Evolutionary conservation across 2,329 filamentous ascomycete genomes (phyloP).

Genomic region (Ophiobolus disseminans): DNA sequence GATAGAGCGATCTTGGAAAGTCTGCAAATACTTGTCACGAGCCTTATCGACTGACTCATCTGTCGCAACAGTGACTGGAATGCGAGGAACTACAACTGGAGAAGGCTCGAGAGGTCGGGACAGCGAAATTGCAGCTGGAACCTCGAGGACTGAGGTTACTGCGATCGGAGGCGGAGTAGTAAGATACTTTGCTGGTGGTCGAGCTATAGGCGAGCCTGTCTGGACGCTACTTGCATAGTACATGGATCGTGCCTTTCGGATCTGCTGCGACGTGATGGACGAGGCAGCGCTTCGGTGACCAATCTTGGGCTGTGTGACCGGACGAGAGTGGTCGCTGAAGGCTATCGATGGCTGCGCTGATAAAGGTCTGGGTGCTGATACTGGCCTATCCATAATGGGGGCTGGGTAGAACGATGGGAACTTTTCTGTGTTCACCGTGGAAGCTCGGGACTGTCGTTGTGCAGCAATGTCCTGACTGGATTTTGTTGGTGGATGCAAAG

Average conservation of each 20-base stretch:
- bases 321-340: constrained; percentile 33
- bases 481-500: constrained; percentile 24
- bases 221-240: constrained; percentile 49
- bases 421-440: constrained; percentile 25
- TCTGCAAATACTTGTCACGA: constrained; percentile 51
- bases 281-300: constrained; percentile 32
- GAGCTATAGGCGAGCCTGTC: constrained; percentile 46
- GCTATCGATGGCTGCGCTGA: constrained; percentile 31
- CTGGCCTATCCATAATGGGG: constrained; percentile 11
- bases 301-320: constrained; percentile 33
- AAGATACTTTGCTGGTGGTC: constrained; percentile 43
- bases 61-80: constrained; percentile 32
- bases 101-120: constrained; percentile 20
- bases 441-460: constrained; percentile 16
- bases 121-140: constrained; percentile 3
- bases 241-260: constrained; percentile 49
- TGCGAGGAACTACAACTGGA: constrained; percentile 29
- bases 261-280: constrained; percentile 42
- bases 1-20: constrained; percentile 50
- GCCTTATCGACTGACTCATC: constrained; percentile 41
- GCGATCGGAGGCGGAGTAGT: constrained; percentile 27
- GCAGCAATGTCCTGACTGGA: constrained; percentile 11
- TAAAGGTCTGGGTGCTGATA: constrained; percentile 16
- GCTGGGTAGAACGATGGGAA: constrained; percentile 29
- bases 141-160: constrained; percentile 7